phyloP scores from a whole-genome alignment of 495 filamentous ascomycete species.

The Neurospora sublineolata region DNA sequence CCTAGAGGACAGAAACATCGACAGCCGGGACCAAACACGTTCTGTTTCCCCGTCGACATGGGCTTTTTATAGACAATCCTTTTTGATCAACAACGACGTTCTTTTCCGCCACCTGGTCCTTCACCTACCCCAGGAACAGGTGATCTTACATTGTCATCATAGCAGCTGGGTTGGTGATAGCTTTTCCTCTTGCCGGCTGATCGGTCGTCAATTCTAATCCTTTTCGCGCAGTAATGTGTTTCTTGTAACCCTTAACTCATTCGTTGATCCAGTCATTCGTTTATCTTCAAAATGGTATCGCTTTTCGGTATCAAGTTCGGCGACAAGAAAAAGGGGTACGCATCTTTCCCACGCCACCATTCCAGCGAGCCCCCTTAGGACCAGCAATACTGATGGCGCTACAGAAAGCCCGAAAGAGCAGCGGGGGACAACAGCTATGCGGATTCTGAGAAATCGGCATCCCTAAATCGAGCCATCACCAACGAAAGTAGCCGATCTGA shows the following conservation, averaged over 20 bases:
- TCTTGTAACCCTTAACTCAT: constrained; percentile 4
- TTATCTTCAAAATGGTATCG: constrained; percentile 31
- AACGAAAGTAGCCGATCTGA: constrained; percentile 21
- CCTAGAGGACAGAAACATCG: not conserved
- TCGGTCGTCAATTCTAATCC: not conserved
- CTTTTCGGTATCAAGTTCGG: constrained; percentile 40
- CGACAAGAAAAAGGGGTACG: constrained; percentile 32
- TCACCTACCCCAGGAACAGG: not conserved
- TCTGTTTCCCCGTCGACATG: not conserved
- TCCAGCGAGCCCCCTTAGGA: not conserved
- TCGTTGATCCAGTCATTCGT: not conserved
- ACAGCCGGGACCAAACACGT: not conserved
- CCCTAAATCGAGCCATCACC: constrained; percentile 12
- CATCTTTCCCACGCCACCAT: constrained; percentile 6
- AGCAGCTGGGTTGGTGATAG: not conserved
- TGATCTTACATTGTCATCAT: not conserved
- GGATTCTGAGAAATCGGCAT: constrained; percentile 19
- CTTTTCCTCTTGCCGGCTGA: constrained; percentile 1
- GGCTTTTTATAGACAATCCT: not conserved
- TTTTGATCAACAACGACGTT: not conserved
- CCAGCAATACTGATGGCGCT: constrained; percentile 7
- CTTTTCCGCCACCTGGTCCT: not conserved
- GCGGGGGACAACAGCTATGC: constrained; percentile 22
- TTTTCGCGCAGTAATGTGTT: constrained; percentile 10
- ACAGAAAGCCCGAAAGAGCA: constrained; percentile 24